A percentile compares a stretch with the other conserved stretches of the same genome.
phyloP scores from a whole-genome alignment of 345 rosid genomes.

The Camelina sativa region DNA sequence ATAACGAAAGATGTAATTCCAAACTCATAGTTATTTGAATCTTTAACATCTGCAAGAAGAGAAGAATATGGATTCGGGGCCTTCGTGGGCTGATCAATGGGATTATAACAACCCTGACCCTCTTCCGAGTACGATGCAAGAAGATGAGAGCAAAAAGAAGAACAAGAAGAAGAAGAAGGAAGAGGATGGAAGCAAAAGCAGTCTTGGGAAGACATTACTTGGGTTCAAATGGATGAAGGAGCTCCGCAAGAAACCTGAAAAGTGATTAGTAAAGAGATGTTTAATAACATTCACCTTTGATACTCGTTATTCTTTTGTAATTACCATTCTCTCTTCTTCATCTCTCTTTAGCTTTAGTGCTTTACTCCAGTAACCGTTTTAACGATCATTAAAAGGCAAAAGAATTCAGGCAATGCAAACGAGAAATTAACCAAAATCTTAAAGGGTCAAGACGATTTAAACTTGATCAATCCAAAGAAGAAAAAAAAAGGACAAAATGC shows the following conservation, averaged over 20 bases:
- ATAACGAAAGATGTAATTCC: neutral
- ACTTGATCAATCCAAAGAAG: slow-evolving; percentile 29
- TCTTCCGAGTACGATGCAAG: slow-evolving; percentile 12
- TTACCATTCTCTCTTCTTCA: neutral
- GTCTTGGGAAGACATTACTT: slow-evolving; percentile 28
- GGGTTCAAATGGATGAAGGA: slow-evolving; percentile 44
- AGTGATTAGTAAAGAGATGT: slow-evolving; percentile 37
- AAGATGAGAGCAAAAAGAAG: slow-evolving; percentile 27
- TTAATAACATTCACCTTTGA: neutral
- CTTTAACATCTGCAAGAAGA: slow-evolving; percentile 14
- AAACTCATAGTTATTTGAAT: slow-evolving; percentile 19
- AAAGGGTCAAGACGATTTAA: slow-evolving; percentile 19
- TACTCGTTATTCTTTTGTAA: slow-evolving; percentile 7
- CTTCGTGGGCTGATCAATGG: slow-evolving; percentile 47
- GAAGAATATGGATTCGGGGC: slow-evolving; percentile 42
- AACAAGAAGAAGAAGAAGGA: slow-evolving; percentile 18
- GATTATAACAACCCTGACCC: slow-evolving; percentile 44
- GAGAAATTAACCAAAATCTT: slow-evolving; percentile 29
- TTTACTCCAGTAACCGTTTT: neutral
- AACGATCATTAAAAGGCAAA: neutral
- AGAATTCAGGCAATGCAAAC: neutral
- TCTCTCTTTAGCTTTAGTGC: neutral
- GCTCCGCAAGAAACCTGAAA: slow-evolving; percentile 42
- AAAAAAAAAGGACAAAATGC: neutral
- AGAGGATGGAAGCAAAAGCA: slow-evolving; percentile 32